Evolutionary conservation across 2,329 filamentous ascomycete species (phyloP), one percentile per base, ranked within the genome.

Genomic region (Verruconis gallopava): DNA sequence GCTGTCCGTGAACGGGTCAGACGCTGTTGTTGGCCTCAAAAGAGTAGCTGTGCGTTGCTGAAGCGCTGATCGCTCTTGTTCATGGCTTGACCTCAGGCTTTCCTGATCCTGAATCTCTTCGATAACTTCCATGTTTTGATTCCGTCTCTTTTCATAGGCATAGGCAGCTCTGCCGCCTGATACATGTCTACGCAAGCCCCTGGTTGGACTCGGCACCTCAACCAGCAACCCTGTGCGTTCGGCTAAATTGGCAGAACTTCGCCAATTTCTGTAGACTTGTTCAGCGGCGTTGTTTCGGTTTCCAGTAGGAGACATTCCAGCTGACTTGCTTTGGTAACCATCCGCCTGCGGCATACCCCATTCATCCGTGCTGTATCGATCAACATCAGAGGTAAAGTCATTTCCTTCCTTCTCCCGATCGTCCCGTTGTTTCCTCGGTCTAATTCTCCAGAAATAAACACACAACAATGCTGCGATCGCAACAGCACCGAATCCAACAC

Each of bases 91-190:
- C 15, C 9, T 38, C 37, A 9, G 9, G 9, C 19, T 11, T 20
- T 11, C 71, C 39, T 76, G 71, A 47, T 78, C 75, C 45, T 79
- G 75, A 11, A 68, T 59, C 52, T 77, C 73, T 28, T 77, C 74
- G 36, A 80, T 80, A 0, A 74, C 72, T 51, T 77, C 75, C 19
- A 79, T 79, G 18, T 65, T 61, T 3, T 33, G 34, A 28, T 17
- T 38, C 12, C 14, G 17, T 14, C 21, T 30, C 32, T 42, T 42
- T 21, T 43, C 41, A n/a, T 43, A 38, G n/a, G 41, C 61, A 40
- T 62, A 61, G 20, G 52, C 53, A 38, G 54, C 59, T 33, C 55
- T 56, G 9, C 55, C 52, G 25, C 25, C 25, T 21, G 53, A 45
- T 4, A 64, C 44, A 41, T 57, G 62, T 38, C 64, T 63, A 34